Evolutionary conservation across 352 stramenopile species (phyloP).

Genomic region (Peronospora farinosa): DNA sequence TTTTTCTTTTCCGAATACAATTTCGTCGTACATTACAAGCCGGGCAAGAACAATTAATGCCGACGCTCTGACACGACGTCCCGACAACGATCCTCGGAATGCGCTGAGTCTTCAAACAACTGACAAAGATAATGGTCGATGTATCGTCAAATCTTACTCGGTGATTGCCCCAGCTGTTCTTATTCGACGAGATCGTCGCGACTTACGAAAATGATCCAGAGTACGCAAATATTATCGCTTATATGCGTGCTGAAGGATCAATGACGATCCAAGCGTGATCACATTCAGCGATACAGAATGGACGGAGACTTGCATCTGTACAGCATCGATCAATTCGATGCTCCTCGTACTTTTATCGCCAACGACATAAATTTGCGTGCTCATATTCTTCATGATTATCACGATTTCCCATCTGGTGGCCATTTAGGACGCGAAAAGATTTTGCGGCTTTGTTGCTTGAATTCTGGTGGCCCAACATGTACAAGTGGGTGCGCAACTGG

Average conservation of each 20-base stretch:
- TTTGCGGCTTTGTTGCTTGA: conserved; percentile 3
- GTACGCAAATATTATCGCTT: background rate
- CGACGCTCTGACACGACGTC: too few relatives aligned
- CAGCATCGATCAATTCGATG: conserved; percentile 1
- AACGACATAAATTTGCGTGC: background rate
- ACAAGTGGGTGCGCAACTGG: background rate
- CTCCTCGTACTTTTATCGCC: conserved; percentile 2
- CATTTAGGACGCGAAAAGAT: conserved; percentile 22
- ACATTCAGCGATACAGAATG: background rate
- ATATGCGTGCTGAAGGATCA: background rate
- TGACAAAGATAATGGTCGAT: too few relatives aligned
- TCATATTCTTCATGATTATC: conserved; percentile 11
- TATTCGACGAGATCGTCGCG: background rate
- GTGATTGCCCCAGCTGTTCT: too few relatives aligned
- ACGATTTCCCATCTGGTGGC: conserved; percentile 7
- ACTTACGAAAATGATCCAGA: background rate
- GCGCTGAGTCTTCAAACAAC: too few relatives aligned
- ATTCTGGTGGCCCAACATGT: background rate
- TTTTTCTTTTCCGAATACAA: too few relatives aligned
- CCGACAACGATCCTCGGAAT: too few relatives aligned
- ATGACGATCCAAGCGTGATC: background rate
- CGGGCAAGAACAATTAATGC: too few relatives aligned
- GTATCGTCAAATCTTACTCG: too few relatives aligned
- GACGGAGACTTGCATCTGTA: background rate
- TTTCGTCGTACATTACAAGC: too few relatives aligned